phyloP scores from a whole-genome alignment of 2,329 filamentous ascomycete genomes.

The Penicillium sclerotigenum region DNA sequence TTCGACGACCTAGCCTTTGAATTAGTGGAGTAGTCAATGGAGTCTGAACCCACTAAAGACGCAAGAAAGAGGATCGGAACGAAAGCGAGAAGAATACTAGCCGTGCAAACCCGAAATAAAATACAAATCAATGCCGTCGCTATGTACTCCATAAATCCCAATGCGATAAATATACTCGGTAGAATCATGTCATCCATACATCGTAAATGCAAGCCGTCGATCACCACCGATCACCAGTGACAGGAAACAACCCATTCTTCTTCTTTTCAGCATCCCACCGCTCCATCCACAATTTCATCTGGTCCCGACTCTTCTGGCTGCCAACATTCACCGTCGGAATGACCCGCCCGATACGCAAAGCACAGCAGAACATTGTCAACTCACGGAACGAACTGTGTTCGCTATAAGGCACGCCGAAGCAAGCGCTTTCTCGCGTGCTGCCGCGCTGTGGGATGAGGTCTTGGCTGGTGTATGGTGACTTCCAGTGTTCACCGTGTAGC shows the following conservation, averaged over 20 bases:
- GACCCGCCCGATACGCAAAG: conserved; percentile 79
- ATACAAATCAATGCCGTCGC: neutral
- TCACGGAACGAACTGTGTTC: conserved; percentile 96
- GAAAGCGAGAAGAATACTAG: neutral
- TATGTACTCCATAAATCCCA: neutral
- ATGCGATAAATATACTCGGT: neutral
- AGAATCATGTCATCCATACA: neutral
- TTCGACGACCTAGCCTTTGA: neutral
- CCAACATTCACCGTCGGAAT: conserved; percentile 92
- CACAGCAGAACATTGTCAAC: conserved; percentile 88
- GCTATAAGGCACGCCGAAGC: conserved; percentile 91
- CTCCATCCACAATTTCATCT: conserved; percentile 65
- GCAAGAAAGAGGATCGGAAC: neutral
- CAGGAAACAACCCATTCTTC: conserved; percentile 58
- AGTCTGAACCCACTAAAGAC: neutral
- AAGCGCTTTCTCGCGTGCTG: conserved; percentile 75
- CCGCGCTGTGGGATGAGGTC: conserved; percentile 81
- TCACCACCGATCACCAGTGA: conserved; percentile 37
- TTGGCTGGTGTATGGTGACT: conserved; percentile 64
- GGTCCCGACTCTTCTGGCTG: conserved; percentile 59
- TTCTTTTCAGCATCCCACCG: conserved; percentile 61
- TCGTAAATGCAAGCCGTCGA: neutral
- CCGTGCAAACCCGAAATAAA: neutral
- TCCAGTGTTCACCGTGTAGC: conserved; percentile 69
- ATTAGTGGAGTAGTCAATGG: neutral